A percentile compares a stretch with the other conserved stretches of the same genome.
Evolutionary conservation across 2,329 filamentous ascomycete genomes (phyloP).

Genomic region (Phialocephala subalpina): DNA sequence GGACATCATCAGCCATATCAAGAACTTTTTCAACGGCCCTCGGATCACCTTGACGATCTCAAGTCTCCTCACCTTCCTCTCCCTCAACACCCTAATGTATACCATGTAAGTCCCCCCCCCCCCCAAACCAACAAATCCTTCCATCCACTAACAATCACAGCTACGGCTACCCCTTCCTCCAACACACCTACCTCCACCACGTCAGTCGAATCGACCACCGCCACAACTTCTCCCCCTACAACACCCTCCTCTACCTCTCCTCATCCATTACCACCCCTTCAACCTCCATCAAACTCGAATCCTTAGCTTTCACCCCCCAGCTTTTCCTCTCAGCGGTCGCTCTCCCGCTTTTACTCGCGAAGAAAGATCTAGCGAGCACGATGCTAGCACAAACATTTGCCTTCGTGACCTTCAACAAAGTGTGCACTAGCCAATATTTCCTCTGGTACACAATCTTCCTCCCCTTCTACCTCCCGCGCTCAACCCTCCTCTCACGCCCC

Average conservation of each 20-base stretch:
- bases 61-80: conserved; percentile 77
- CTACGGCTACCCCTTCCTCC: conserved; percentile 82
- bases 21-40: conserved; percentile 58
- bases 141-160: conserved; percentile 47
- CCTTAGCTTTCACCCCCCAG: conserved; percentile 89
- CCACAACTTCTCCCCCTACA: conserved; percentile 98
- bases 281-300: conserved; percentile 64
- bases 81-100: conserved; percentile 83
- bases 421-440: conserved; percentile 99
- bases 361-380: conserved; percentile 79
- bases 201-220: conserved; percentile 92
- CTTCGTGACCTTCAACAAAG: conserved; percentile 98
- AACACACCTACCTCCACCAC: conserved; percentile 94
- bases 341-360: conserved; percentile 79
- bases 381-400: conserved; percentile 97
- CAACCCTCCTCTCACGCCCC: conserved; percentile 71
- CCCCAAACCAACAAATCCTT: background rate
- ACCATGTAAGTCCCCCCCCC: conserved; percentile 58
- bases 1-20: conserved; percentile 39
- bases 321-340: conserved; percentile 79
- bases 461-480: conserved; percentile 86
- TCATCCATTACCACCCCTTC: conserved; percentile 62
- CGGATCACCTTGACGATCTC: conserved; percentile 66
- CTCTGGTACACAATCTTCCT: conserved; percentile 97
- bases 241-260: conserved; percentile 85